These are phyloP conservation scores for Termitomyces eurrhizus DNA, from an alignment of 768 basidiomycete species.

Conservation along the genomic window DNA sequence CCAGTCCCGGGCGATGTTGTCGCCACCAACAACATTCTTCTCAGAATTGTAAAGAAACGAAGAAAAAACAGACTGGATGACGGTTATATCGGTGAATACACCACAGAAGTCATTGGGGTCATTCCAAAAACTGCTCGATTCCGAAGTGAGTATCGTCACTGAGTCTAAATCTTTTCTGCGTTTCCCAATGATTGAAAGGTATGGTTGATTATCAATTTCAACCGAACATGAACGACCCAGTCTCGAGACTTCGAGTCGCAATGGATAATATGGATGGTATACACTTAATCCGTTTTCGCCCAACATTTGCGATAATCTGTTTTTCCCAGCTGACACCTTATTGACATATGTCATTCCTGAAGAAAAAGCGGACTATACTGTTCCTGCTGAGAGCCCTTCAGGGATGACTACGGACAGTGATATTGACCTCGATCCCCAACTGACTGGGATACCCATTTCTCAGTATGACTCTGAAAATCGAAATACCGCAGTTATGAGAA, in stretches of 20 bases:
- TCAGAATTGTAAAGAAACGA: constrained; percentile 78
- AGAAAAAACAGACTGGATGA: constrained; percentile 37
- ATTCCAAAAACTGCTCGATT: constrained; percentile 85
- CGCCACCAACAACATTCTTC: constrained; percentile 72
- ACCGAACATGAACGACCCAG: constrained; percentile 67
- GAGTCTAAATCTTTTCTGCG: neutral
- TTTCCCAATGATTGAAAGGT: constrained; percentile 40
- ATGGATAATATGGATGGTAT: constrained; percentile 84
- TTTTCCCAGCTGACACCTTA: constrained; percentile 65
- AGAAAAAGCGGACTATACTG: constrained; percentile 61
- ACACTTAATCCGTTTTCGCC: constrained; percentile 13
- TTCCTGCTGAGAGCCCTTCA: constrained; percentile 23
- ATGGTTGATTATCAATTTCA: constrained; percentile 94
- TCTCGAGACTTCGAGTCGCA: constrained; percentile 62
- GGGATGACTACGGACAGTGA: constrained; percentile 21
- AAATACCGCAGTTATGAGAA: constrained; percentile 28
- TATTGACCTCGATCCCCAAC: constrained; percentile 52
- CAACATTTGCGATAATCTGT: neutral
- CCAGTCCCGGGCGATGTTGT: constrained; percentile 81
- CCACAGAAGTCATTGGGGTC: constrained; percentile 65
- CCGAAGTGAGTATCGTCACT: constrained; percentile 58
- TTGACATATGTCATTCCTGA: constrained; percentile 63
- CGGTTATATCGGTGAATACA: constrained; percentile 62
- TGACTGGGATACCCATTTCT: constrained; percentile 21
- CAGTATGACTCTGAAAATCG: constrained; percentile 2